Base-by-base conservation (phyloP, 83 land plant genomes). In the Diphasiastrum complanatum region DNA sequence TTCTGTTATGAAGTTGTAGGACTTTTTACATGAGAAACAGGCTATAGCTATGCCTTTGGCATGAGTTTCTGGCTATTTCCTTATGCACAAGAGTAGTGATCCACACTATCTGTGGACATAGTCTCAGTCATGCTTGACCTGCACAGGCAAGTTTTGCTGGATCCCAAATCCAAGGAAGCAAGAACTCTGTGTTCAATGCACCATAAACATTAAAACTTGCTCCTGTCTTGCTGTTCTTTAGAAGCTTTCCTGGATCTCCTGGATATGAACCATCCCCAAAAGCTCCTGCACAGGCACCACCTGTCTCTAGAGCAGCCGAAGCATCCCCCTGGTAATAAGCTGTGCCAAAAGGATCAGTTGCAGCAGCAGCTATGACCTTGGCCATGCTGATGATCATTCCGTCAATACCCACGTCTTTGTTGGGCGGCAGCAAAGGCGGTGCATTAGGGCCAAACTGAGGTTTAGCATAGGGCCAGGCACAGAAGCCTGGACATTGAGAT, bases 391-490 rank as follows among this genome's bases (percentile, higher is more conserved):
- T 57, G 18, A 57, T 18, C 61, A 57, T 12, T 4, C 61, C 61
- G 45, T 57, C 61, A 35, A 57, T 33, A 14, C 61, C 61, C 46
- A 57, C 61, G 20, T 57, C 61, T 33, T 33, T 33, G 20, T 57
- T 57, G 14, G 61, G 61, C 36, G 61, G 18, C 16, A 14, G 31
- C 46, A 57, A 33, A 2, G 61, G 47, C 45, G 36, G 3, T 5
- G 33, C 24, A 29, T 30, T 2, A 2, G 61, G 47, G 3, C 61
- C 46, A 33, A 57, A 57, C 5, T 57, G 19, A 6, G 36, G 5
- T 5, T 27, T 4, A 6, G 61, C 61, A 33, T 32, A 57, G 2
- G 61, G 61, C 61, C 61, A 57, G 43, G 61, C 61, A 19, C 61
- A 57, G 26, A 32, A 24, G 4, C 61, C 61, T 4, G 61, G 14